Evolutionary conservation across 148 eudicot species (phyloP), one percentile per base, ranked within the genome.

Genomic region (Talinum fruticosum): DNA sequence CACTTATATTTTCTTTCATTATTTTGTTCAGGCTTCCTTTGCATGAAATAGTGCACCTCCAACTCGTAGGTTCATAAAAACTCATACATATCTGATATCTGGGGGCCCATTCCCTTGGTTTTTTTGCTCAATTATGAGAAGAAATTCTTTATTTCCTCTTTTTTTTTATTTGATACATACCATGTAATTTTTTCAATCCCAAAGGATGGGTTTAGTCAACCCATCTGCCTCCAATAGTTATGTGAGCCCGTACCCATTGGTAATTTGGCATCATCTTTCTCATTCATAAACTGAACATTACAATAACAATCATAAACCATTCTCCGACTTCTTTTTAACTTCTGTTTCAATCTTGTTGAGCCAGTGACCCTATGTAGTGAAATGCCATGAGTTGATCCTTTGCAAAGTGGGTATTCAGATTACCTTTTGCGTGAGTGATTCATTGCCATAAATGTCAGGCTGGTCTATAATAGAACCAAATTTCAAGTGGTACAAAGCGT

Each of bases 21-120:
- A 53, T 35, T 23, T 68, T 36, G 7, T 59, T 21, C 8, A 73
- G 37, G 64, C 51, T 73, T 61, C 57, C 66, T 69, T 82, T 77
- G 49, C 36, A 30, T 69, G 57, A 44, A 21, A 36, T 37, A 21
- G 74, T 67, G 74, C 73, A 73, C 35, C 10, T 45, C 13, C 51
- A 30, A 21, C 21, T 69, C 29, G 10, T 26, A 23, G 73, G 59
- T 47, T 51, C 29, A 28, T 5, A 76, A 66, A 47, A 68, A 35
- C 53, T 30, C 15, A 61, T 47, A 34, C 70, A 66, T 8, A 8
- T 47, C 6, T 47, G 53, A 47, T 49, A 49, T 38, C 44, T 38
- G 8, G 44, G 1, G 44, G 44, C 44, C 44, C 44, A 0, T 38
- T 38, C 44, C 44, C 6, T 6, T 38, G 5, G 61, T 54, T 18